Base-by-base conservation (phyloP, 495 filamentous ascomycete genomes). In the Penicillium egyptiacum region DNA sequence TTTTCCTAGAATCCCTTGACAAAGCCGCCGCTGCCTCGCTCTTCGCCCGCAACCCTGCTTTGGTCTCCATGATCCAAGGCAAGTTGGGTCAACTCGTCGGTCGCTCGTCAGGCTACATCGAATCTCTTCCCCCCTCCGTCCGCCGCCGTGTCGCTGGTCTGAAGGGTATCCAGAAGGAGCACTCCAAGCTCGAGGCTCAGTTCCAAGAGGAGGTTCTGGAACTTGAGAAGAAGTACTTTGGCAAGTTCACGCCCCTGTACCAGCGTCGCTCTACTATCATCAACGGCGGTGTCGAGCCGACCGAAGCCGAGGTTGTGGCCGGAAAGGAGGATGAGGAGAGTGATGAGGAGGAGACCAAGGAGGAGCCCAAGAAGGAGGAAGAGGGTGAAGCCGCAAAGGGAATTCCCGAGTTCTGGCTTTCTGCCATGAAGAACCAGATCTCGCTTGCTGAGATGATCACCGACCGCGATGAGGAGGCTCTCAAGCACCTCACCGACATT, bases 401-500 rank as follows among this genome's bases (percentile, higher is more conserved):
- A 65, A 96, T 98, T 59, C 95, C 95, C 33, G 95, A 99, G 74
- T 99, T 99, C 81, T 99, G 95, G 95, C 81, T 99, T 26, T 96
- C 93, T 57, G 91, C 95, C 59, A 98, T 99, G 94, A 99, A 99
- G 82, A 99, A 98, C 78, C 91, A 96, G 70, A 83, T 93, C 67
- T 92, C 91, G 9, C 83, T 99, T 44, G 91, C 92, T 33, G 95
- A 98, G 76, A 93, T 96, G 84, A 96, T 99, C 71, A 98, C 92
- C 59, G 95, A 98, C 57, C 86, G 89, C 42, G 95, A 99, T 65
- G 95, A 98, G 81, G 85, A 82, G 56, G 94, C 92, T 54, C 87
- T 99, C 54, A 94, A 92, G 76, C 77, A 84, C 60, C 83, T 99
- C n/a, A 86, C 81, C 59, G 93, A 99, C 69, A 92, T 99, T 71